Conservation (phyloP, 192 early-diverging fungal species). For the Irineochytrium annulatum region DNA sequence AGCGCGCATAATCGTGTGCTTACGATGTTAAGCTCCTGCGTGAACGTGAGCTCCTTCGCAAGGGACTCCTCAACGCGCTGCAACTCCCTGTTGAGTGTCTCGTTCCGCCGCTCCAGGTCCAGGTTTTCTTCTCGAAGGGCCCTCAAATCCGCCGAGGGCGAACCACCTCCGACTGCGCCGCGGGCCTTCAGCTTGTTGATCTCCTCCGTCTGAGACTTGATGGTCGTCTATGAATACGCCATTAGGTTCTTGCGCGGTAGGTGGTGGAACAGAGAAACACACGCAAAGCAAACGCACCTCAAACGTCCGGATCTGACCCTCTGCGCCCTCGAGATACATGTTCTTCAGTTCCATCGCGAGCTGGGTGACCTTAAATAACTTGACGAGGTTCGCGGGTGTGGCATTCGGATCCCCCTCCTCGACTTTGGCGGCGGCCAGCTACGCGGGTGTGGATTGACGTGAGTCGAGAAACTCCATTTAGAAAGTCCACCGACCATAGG, state of each 20-base stretch:
- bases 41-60: slow-evolving; percentile 27
- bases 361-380: slow-evolving; percentile 41
- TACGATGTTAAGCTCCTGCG: slow-evolving; percentile 25
- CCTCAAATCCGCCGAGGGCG: slow-evolving; percentile 24
- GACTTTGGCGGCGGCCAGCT: slow-evolving; percentile 8
- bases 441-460: no score
- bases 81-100: slow-evolving; percentile 27
- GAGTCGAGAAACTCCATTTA: no score
- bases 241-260: background rate
- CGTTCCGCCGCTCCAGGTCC: slow-evolving; percentile 43
- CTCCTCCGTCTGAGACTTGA: slow-evolving; percentile 18
- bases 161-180: slow-evolving; percentile 9
- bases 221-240: slow-evolving; percentile 13
- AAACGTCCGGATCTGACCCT: slow-evolving; percentile 27
- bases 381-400: slow-evolving; percentile 33
- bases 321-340: slow-evolving; percentile 34
- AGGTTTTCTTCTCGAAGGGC: slow-evolving; percentile 36
- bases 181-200: slow-evolving; percentile 29
- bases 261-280: slow-evolving; percentile 2
- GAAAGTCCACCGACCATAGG: no score
- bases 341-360: slow-evolving; percentile 49
- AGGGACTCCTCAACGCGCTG: slow-evolving; percentile 33
- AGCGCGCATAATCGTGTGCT: background rate
- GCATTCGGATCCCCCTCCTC: slow-evolving; percentile 25
- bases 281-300: slow-evolving; percentile 21